phyloP scores from a whole-genome alignment of 768 basidiomycete species.

The Roridomyces roridus region DNA sequence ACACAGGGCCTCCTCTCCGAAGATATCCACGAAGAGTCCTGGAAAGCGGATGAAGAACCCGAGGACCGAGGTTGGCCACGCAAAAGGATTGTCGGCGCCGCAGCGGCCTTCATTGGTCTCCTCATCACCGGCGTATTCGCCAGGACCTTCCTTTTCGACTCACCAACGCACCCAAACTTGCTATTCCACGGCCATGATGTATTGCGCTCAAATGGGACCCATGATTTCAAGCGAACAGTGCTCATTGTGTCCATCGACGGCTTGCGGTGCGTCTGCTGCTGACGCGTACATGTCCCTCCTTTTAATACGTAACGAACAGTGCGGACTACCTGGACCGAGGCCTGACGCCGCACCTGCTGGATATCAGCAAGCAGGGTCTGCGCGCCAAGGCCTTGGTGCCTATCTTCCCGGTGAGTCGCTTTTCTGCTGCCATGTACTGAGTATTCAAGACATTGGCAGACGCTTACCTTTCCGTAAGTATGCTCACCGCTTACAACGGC shows the following conservation, averaged over 20 bases:
- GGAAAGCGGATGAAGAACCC: slow-evolving; percentile 30
- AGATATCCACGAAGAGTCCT: slow-evolving; percentile 26
- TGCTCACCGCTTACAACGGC: background rate
- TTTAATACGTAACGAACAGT: slow-evolving; percentile 41
- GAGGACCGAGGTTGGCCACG: slow-evolving; percentile 40
- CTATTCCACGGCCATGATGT: slow-evolving; percentile 48
- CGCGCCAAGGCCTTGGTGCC: slow-evolving; percentile 88
- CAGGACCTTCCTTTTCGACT: slow-evolving; percentile 39
- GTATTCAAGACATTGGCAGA: no score
- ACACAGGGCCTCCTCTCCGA: slow-evolving; percentile 44
- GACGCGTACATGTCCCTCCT: background rate
- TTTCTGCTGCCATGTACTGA: no score
- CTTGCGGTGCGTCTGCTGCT: slow-evolving; percentile 55
- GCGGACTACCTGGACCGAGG: slow-evolving; percentile 89
- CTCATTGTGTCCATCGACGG: slow-evolving; percentile 90
- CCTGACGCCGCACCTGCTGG: slow-evolving; percentile 81
- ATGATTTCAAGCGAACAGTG: slow-evolving; percentile 81
- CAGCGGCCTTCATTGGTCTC: slow-evolving; percentile 46
- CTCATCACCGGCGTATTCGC: slow-evolving; percentile 50
- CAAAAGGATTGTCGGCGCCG: slow-evolving; percentile 44
- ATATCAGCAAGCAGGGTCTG: slow-evolving; percentile 82
- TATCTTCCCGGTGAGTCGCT: slow-evolving; percentile 76
- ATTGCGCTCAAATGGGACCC: slow-evolving; percentile 77
- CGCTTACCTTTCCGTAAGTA: slow-evolving; percentile 88
- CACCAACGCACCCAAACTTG: slow-evolving; percentile 33